phyloP scores from a whole-genome alignment of 306 rosid genomes.

The Cucurbita pepo region DNA sequence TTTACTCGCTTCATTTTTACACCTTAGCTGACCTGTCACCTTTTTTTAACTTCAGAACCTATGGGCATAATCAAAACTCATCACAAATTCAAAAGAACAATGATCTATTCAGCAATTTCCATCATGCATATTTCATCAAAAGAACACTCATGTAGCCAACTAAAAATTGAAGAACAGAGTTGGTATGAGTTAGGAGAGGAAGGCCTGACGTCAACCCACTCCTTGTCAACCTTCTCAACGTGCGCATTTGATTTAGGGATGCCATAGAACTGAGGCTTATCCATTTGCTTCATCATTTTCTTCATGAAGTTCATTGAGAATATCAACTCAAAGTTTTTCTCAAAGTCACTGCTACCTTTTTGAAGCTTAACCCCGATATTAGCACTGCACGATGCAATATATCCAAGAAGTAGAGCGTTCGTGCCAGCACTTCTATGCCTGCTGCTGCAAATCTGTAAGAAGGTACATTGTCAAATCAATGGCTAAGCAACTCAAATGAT shows the following conservation, averaged over 20 bases:
- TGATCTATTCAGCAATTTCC: slow-evolving; percentile 30
- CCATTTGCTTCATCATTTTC: slow-evolving; percentile 38
- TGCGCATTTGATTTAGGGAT: slow-evolving; percentile 35
- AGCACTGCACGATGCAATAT: slow-evolving; percentile 28
- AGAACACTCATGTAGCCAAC: slow-evolving; percentile 43
- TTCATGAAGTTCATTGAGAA: slow-evolving; percentile 41
- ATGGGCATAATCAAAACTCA: no score
- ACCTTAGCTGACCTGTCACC: no score
- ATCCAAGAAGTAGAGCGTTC: slow-evolving; percentile 53
- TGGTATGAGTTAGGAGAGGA: slow-evolving; percentile 54
- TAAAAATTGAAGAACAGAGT: slow-evolving; percentile 46
- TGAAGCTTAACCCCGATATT: slow-evolving; percentile 48
- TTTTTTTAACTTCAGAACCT: no score
- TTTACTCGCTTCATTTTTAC: no score
- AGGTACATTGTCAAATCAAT: slow-evolving; percentile 5
- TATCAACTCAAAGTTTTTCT: slow-evolving; percentile 37
- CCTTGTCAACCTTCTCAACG: slow-evolving; percentile 54
- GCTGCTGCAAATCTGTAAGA: slow-evolving; percentile 51
- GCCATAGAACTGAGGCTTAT: slow-evolving; percentile 44
- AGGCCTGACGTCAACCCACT: slow-evolving; percentile 62
- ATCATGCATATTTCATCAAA: slow-evolving; percentile 43
- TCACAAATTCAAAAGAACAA: background rate
- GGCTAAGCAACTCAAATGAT: background rate
- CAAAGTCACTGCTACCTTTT: slow-evolving; percentile 19
- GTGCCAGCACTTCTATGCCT: slow-evolving; percentile 25